Evolutionary conservation across 345 rosid genomes (phyloP).

Genomic region (Populus simonii): DNA sequence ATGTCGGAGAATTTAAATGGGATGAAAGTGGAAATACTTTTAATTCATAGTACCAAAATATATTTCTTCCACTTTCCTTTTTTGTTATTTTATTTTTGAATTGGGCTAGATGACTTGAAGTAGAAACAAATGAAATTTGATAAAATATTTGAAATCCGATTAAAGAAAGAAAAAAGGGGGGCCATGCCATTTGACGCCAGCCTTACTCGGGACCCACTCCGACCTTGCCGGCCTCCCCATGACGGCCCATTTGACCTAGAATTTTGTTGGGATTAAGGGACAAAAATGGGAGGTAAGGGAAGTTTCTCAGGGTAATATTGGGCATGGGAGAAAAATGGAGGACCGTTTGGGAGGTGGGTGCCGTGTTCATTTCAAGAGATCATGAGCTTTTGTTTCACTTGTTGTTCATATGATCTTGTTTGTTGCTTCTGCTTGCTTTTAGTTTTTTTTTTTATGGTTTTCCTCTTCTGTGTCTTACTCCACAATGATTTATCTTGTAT

Average conservation of each 20-base stretch:
- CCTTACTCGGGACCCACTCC: not conserved
- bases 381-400: not conserved
- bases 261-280: not conserved
- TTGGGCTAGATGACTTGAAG: not conserved
- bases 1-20: not conserved
- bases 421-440: no score
- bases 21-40: not conserved
- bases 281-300: not conserved
- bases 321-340: not conserved
- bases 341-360: not conserved
- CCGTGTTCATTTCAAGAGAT: not conserved
- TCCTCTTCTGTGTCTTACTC: no score
- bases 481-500: no score
- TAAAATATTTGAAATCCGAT: slow-evolving; percentile 7
- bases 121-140: not conserved
- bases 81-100: not conserved
- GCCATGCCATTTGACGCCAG: slow-evolving; percentile 3
- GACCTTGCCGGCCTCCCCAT: not conserved
- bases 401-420: no score
- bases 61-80: not conserved
- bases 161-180: not conserved
- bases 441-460: no score
- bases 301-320: not conserved
- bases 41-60: not conserved
- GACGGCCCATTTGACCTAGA: not conserved